These are phyloP conservation scores for Aspergillus aculeatinus DNA, from an alignment of 2,329 filamentous ascomycete species.

Conservation along the genomic window DNA sequence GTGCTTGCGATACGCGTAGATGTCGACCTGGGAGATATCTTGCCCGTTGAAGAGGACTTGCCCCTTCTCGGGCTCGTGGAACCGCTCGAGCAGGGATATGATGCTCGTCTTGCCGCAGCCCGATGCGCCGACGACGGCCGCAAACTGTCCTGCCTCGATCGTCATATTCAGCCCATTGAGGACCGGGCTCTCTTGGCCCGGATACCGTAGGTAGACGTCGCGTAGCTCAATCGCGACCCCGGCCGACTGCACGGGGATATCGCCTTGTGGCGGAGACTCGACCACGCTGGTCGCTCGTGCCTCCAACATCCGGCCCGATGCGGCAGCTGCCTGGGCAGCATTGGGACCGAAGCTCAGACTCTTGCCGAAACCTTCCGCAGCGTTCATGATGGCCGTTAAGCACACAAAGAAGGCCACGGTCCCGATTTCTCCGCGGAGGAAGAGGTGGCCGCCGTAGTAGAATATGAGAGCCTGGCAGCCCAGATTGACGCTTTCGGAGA, in stretches of 20 bases:
- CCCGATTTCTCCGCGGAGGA: not conserved
- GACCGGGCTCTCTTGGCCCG: constrained; percentile 30
- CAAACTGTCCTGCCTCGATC: constrained; percentile 39
- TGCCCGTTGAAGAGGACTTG: constrained; percentile 36
- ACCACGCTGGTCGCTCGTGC: no score
- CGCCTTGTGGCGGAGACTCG: no score
- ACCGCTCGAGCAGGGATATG: constrained; percentile 59
- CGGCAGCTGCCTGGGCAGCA: no score
- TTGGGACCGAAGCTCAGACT: no score
- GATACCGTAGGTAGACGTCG: constrained; percentile 39
- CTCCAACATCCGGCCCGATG: no score
- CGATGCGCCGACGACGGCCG: constrained; percentile 61
- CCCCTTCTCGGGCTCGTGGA: constrained; percentile 64
- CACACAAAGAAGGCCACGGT: no score
- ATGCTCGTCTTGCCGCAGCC: constrained; percentile 66
- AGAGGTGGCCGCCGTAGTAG: constrained; percentile 43
- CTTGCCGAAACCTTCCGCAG: no score
- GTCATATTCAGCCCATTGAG: constrained; percentile 30
- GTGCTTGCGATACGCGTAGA: constrained; percentile 30
- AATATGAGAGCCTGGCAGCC: constrained; percentile 61
- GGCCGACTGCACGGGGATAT: no score
- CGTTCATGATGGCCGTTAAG: no score
- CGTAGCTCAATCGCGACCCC: constrained; percentile 27
- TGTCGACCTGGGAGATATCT: constrained; percentile 31
- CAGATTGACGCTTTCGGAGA: constrained; percentile 65